Percentiles rank a stretch among this genome's conserved stretches.
phyloP scores from a whole-genome alignment of 2,329 filamentous ascomycete species.

The Ilyonectria mors-panacis region DNA sequence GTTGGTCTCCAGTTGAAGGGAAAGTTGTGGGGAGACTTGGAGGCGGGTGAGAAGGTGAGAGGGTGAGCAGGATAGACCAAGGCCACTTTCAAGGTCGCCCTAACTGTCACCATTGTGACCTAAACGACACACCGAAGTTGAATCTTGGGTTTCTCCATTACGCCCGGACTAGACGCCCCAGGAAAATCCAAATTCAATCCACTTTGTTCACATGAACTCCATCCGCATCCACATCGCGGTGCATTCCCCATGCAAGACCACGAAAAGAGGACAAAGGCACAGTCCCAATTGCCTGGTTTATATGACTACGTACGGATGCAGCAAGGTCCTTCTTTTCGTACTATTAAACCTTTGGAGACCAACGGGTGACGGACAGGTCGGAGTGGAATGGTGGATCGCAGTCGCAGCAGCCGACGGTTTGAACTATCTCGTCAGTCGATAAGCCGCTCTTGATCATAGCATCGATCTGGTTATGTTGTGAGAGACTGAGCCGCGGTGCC shows the following conservation, averaged over 20 bases:
- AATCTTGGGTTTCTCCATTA: constrained; percentile 5
- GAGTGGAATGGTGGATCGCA: constrained; percentile 17
- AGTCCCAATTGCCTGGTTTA: background rate
- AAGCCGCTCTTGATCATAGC: no score
- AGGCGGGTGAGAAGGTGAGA: constrained; percentile 2
- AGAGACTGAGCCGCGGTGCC: no score
- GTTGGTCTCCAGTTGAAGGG: constrained; percentile 23
- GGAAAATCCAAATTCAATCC: constrained; percentile 12
- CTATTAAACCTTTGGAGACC: background rate
- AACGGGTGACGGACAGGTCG: constrained; percentile 16
- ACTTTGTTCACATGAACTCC: background rate
- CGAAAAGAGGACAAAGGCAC: background rate
- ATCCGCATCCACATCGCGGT: background rate
- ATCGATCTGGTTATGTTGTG: no score
- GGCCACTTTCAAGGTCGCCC: constrained; percentile 13
- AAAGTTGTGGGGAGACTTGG: constrained; percentile 22
- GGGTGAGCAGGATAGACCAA: background rate
- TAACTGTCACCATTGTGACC: background rate
- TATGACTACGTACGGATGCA: background rate
- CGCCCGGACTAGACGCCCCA: constrained; percentile 1
- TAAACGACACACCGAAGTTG: constrained; percentile 13
- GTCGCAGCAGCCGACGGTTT: no score
- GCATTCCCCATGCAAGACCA: background rate
- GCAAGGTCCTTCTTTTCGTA: background rate
- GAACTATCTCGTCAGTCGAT: no score